Conservation (phyloP, 805 yeast species). For the Saccharomycopsis malanga region DNA sequence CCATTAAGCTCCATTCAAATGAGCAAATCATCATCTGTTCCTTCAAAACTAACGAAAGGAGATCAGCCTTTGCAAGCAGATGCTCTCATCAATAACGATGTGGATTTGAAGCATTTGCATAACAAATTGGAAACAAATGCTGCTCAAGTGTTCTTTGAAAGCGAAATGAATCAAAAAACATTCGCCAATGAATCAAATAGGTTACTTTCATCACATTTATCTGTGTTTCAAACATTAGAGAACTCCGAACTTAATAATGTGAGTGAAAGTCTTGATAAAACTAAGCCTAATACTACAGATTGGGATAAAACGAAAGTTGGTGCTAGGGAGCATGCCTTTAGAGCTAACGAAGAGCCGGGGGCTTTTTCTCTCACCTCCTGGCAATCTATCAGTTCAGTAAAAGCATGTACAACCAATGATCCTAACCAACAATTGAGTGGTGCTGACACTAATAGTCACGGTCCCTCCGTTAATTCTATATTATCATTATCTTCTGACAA, state of each 20-base stretch:
- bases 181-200: constrained; percentile 4
- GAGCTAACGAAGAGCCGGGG: constrained; percentile 3
- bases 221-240: constrained; percentile 19
- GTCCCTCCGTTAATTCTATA: constrained; percentile 16
- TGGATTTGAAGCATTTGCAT: constrained; percentile 6
- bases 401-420: not conserved
- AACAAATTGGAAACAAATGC: constrained; percentile 2
- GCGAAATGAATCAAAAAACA: not conserved
- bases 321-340: not conserved
- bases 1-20: not conserved
- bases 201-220: constrained; percentile 17
- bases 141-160: not conserved
- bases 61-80: not conserved
- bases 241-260: constrained; percentile 17
- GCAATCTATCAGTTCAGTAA: constrained; percentile 17
- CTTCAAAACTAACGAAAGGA: not conserved
- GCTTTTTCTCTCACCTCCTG: constrained; percentile 20
- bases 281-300: not conserved
- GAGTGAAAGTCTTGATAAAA: not conserved
- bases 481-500: constrained; percentile 19
- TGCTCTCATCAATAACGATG: constrained; percentile 1
- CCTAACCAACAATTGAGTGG: constrained; percentile 5
- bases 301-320: not conserved
- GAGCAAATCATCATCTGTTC: not conserved
- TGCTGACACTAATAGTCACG: constrained; percentile 9